These are phyloP conservation scores for Blastobotrys mokoenaii DNA, from an alignment of 805 yeast species.

Conservation along the genomic window DNA sequence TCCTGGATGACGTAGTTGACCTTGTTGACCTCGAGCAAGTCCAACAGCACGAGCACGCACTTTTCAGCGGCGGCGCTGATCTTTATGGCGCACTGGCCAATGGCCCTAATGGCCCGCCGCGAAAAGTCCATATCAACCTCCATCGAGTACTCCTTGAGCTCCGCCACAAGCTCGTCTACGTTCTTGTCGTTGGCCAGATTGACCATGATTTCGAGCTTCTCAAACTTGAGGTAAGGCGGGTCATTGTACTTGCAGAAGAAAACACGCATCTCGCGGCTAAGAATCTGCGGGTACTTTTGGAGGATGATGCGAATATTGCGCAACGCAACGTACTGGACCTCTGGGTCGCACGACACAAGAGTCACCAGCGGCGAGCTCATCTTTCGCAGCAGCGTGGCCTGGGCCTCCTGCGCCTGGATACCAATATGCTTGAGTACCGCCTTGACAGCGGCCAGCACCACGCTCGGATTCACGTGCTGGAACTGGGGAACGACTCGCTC, in stretches of 20 bases:
- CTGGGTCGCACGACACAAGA: constrained; percentile 80
- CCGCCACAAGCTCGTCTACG: constrained; percentile 56
- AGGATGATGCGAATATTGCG: constrained; percentile 83
- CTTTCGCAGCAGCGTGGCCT: constrained; percentile 48
- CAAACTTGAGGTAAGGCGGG: constrained; percentile 87
- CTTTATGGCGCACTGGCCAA: constrained; percentile 84
- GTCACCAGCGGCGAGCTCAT: constrained; percentile 82
- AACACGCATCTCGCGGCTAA: constrained; percentile 73
- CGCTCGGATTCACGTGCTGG: constrained; percentile 95
- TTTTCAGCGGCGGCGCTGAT: constrained; percentile 51
- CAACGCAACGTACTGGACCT: constrained; percentile 88
- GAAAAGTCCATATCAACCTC: constrained; percentile 89
- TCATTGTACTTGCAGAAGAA: constrained; percentile 87
- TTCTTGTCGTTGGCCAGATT: constrained; percentile 61
- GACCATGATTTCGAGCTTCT: constrained; percentile 84
- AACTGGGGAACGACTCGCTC: constrained; percentile 90
- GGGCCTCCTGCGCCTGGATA: constrained; percentile 31
- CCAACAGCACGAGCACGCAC: constrained; percentile 62
- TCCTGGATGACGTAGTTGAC: constrained; percentile 76
- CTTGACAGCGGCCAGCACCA: constrained; percentile 77
- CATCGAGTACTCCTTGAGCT: constrained; percentile 78
- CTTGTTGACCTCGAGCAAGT: constrained; percentile 55
- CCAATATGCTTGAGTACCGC: constrained; percentile 58
- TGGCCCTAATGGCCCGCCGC: constrained; percentile 77
- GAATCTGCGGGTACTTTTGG: constrained; percentile 76